Evolutionary conservation across 1,139 yeast species (phyloP), one percentile per base, ranked within the genome.

Genomic region (Candida anutae): DNA sequence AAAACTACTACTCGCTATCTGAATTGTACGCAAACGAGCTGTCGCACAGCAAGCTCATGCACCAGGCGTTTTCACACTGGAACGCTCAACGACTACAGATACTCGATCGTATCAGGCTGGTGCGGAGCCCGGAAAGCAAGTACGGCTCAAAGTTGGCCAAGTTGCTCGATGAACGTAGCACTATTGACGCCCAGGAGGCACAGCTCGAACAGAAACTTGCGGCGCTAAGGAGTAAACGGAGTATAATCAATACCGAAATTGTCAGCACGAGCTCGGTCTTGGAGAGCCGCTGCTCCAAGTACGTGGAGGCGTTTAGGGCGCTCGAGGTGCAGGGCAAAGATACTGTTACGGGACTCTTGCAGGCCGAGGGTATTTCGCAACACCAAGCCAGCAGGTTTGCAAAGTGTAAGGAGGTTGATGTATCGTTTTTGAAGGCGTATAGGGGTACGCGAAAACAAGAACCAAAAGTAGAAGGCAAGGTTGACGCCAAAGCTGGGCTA

Each of bases 211-310:
- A 38, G 4, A 53, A 58, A 30, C 42, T 77, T 13, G 26, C 28
- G 4, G 44, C 46, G 5, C 40, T 74, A 14, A 59, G 53, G 28
- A 43, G 47, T 2, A 71, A 69, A 39, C 63, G 62, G 31, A 40
- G 36, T 4, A 39, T 60, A 0, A 33, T 76, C 2, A 45, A 45
- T 12, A 35, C 43, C 4, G 82, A 75, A 44, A 58, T 74, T 10
- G 53, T 55, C 11, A 62, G 61, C 22, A 67, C 81, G 0, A 65
- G 69, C 38, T 69, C 76, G n/a, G 62, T 70, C 4, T 53, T 73
- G 23, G 77, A 73, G 33, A 70, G 77, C 37, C 55, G 59, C 31
- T 51, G 74, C 1, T 60, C 74, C 0, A 52, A 58, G 23, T 67
- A 59, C 35, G 59, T 68, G 4, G 63, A 61, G 22, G 47, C 61